These are phyloP conservation scores for Lupinus albus DNA, from an alignment of 306 rosid species.

Conservation along the genomic window DNA sequence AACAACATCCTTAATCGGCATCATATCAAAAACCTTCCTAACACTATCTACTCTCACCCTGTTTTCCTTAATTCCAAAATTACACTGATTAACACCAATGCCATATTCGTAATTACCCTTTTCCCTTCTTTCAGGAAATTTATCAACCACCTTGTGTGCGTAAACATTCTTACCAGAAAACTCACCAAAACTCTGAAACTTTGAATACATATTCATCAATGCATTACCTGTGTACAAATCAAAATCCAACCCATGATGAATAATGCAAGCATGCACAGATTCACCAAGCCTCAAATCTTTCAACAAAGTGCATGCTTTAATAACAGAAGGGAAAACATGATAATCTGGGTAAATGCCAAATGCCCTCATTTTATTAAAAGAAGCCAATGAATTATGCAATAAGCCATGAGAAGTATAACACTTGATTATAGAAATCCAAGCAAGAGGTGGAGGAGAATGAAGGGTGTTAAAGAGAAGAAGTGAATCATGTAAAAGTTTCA, in stretches of 20 bases:
- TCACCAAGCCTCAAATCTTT: slow-evolving; percentile 54
- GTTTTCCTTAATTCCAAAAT: neutral
- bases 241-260: slow-evolving; percentile 58
- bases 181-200: slow-evolving; percentile 39
- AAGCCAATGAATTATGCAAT: slow-evolving; percentile 47
- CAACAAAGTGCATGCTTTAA: slow-evolving; percentile 64
- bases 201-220: slow-evolving; percentile 70
- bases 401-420: slow-evolving; percentile 67
- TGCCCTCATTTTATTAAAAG: slow-evolving; percentile 60
- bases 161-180: neutral
- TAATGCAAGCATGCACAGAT: slow-evolving; percentile 61
- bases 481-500: slow-evolving; percentile 52
- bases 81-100: neutral
- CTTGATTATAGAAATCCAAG: slow-evolving; percentile 69
- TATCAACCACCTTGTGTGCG: slow-evolving; percentile 46
- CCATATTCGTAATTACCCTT: neutral
- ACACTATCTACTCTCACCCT: slow-evolving; percentile 41
- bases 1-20: slow-evolving; percentile 72
- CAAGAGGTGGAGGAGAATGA: slow-evolving; percentile 54
- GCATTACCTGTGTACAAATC: slow-evolving; percentile 84
- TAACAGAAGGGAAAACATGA: slow-evolving; percentile 72
- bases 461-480: slow-evolving; percentile 55
- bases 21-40: slow-evolving; percentile 67
- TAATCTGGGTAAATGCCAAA: slow-evolving; percentile 47
- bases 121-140: slow-evolving; percentile 37